These are phyloP conservation scores for Wickerhamomyces sp. DNA, from an alignment of 1,139 yeast genomes.

Conservation along the genomic window DNA sequence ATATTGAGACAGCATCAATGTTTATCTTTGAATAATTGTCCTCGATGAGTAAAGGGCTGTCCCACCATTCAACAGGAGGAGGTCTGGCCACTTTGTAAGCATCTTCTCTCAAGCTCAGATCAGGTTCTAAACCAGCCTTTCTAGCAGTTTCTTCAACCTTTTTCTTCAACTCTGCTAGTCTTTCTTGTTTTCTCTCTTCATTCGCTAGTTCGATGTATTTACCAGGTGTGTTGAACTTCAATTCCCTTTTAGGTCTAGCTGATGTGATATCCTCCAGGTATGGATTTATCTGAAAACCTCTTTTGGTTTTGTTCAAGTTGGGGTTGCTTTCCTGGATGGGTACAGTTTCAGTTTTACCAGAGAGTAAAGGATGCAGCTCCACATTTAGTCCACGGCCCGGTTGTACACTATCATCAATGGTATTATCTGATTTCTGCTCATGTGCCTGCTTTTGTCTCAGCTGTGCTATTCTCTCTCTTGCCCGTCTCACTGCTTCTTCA, in stretches of 20 bases:
- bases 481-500: slow-evolving; percentile 18
- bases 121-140: slow-evolving; percentile 43
- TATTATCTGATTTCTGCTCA: background rate
- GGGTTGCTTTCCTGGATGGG: slow-evolving; percentile 19
- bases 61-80: slow-evolving; percentile 84
- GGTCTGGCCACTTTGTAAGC: slow-evolving; percentile 43
- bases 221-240: slow-evolving; percentile 56
- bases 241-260: slow-evolving; percentile 32
- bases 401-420: too few relatives aligned
- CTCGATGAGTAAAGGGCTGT: slow-evolving; percentile 40
- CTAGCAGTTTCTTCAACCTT: slow-evolving; percentile 22
- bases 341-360: slow-evolving; percentile 19
- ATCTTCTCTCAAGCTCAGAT: slow-evolving; percentile 48
- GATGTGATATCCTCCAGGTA: slow-evolving; percentile 37
- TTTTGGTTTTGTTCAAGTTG: slow-evolving; percentile 25
- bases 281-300: slow-evolving; percentile 53
- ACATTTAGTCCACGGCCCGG: slow-evolving; percentile 43
- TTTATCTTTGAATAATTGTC: slow-evolving; percentile 29
- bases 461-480: slow-evolving; percentile 21
- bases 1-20: slow-evolving; percentile 48
- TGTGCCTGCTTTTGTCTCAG: slow-evolving; percentile 11
- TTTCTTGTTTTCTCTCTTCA: slow-evolving; percentile 39
- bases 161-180: slow-evolving; percentile 30
- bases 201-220: slow-evolving; percentile 57
- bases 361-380: slow-evolving; percentile 57